Conservation (phyloP, 2,329 filamentous ascomycete species). For the Penicillium fuscoglaucum region DNA sequence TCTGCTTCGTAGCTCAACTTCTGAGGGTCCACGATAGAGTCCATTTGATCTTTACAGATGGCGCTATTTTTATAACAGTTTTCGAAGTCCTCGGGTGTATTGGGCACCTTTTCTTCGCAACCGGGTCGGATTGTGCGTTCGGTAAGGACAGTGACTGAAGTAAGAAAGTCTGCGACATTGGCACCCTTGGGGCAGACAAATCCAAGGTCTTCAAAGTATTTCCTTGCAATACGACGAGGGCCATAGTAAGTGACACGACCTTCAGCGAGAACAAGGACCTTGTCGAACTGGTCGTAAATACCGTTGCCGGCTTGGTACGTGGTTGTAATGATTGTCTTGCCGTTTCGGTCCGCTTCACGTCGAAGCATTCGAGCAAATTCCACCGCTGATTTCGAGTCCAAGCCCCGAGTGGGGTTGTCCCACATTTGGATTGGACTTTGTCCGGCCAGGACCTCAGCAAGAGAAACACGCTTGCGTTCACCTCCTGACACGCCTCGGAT, state of each 20-base stretch:
- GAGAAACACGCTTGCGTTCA: constrained; percentile 67
- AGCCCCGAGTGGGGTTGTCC: constrained; percentile 66
- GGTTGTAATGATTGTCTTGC: constrained; percentile 60
- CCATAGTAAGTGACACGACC: constrained; percentile 67
- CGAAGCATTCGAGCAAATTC: constrained; percentile 60
- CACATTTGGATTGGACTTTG: constrained; percentile 59
- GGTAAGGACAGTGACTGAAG: constrained; percentile 60
- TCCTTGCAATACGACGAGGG: constrained; percentile 54
- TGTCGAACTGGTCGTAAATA: constrained; percentile 69
- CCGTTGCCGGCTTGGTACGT: constrained; percentile 69
- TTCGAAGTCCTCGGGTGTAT: constrained; percentile 46
- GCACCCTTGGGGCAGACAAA: constrained; percentile 62
- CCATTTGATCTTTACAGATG: constrained; percentile 53
- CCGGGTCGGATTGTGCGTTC: constrained; percentile 44
- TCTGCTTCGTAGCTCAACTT: constrained; percentile 34
- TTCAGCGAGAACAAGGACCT: constrained; percentile 65
- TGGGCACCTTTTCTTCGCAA: constrained; percentile 34
- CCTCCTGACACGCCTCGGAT: constrained; percentile 67
- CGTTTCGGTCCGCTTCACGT: constrained; percentile 60
- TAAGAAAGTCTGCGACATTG: constrained; percentile 66
- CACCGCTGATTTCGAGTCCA: constrained; percentile 64
- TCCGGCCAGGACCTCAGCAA: constrained; percentile 59
- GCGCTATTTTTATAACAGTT: constrained; percentile 52
- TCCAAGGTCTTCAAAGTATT: constrained; percentile 64
- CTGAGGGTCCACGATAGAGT: constrained; percentile 42